Base-by-base conservation (phyloP, 73 alveolate species). In the Paramecium bursaria region DNA sequence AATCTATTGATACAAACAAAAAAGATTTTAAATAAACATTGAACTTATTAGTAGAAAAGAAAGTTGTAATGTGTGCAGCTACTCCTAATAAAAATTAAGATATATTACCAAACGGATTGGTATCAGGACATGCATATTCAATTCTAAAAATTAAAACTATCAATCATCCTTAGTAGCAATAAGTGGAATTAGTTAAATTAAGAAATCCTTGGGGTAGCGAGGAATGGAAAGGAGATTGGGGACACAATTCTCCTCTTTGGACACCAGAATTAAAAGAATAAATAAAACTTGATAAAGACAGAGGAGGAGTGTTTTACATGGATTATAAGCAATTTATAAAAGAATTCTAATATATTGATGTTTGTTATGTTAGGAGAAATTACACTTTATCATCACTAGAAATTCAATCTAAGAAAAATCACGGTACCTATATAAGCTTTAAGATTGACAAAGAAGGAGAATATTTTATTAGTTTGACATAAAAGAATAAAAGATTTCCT, bases 191-290 rank as follows among this genome's bases (percentile, higher is more conserved):
- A 25, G 75, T 97, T 27, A 93, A 95, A 75, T 91, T 97, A 0
- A 90, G 99, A 87, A 97, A 96, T 86, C 98, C 98, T 30, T 94
- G 98, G 99, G 99, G 98, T 19, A 73, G 57, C 6, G 47, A 50
- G 22, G 97, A 95, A 80, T 96, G 99, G 99, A 90, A 75, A 49
- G 50, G 50, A 11, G 50, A 39, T 39, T 39, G 50, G 50, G 11
- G 50, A 7, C 11, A 39, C 11, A 39, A 39, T 39, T 7, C 14
- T 11, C 50, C 50, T 39, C 11, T 39, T 7, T 11, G 6, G 6
- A 39, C 50, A 7, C 50, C 50, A 7, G 50, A 39, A 39, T 39
- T 39, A 11, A 39, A 11, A 39, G 11, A 39, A 39, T 39, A 39
- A 39, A 39, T 39, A 11, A 39, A 39, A 7, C 11, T 7, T 39